These are phyloP conservation scores for Strigomonas culicis DNA, from an alignment of 208 protist species.

Conservation along the genomic window DNA sequence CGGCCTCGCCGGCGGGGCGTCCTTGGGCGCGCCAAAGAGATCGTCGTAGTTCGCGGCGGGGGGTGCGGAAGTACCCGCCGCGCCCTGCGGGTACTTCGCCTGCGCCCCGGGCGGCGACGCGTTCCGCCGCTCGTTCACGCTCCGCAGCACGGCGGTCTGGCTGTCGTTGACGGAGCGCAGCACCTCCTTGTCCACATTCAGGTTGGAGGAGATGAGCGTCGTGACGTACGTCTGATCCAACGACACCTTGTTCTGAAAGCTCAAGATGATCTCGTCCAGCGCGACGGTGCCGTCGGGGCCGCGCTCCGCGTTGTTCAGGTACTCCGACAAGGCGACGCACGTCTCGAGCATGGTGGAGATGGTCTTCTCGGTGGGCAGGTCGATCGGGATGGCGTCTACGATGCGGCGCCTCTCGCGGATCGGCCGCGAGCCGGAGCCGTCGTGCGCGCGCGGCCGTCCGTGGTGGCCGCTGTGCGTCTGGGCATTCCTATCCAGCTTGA, in stretches of 20 bases:
- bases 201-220: conserved; percentile 59
- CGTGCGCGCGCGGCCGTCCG: neutral
- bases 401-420: conserved; percentile 16
- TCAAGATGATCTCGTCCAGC: conserved; percentile 55
- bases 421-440: neutral
- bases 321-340: conserved; percentile 76
- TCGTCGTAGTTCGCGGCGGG: neutral
- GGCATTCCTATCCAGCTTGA: conserved; percentile 11
- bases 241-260: conserved; percentile 45
- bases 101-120: neutral
- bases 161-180: conserved; percentile 32
- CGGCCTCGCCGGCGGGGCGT: neutral
- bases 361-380: conserved; percentile 50
- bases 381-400: conserved; percentile 62
- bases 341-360: conserved; percentile 74
- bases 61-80: neutral
- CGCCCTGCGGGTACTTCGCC: neutral
- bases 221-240: conserved; percentile 55
- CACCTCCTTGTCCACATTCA: conserved; percentile 50
- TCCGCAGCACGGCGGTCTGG: neutral
- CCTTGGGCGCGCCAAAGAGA: neutral
- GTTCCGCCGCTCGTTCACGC: neutral
- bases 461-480: neutral
- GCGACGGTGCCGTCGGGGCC: conserved; percentile 25
- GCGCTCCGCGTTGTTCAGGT: conserved; percentile 53